Evolutionary conservation across 345 rosid genomes (phyloP), one percentile per base, ranked within the genome.

Genomic region (Populus ilicifolia): DNA sequence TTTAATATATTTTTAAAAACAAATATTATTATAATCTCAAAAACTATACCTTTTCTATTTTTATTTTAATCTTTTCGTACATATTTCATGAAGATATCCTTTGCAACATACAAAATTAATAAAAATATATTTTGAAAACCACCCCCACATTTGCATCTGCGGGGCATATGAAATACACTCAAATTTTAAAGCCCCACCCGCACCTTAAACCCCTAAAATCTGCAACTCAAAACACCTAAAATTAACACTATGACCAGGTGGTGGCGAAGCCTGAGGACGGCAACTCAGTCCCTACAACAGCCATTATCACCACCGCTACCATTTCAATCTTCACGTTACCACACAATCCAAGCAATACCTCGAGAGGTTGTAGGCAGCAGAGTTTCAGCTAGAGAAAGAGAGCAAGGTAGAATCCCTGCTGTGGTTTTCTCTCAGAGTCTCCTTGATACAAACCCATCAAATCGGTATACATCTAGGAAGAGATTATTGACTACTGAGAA

Each of bases 341-440:
- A 89, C 77, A 91, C 93, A 67, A 91, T 93, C 67, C 96, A 93
- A 82, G 98, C 98, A 48, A 82, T 90, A 4, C 96, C 93, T 5
- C 83, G 98, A 1, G 96, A 93, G 68, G 82, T 69, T 50, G 81
- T 89, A 1, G 98, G 98, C 0, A 87, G 85, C 36, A 75, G 91
- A 81, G 85, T 91, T 67, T 79, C 96, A 8, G 78, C 85, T 36
- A 81, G 86, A 10, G 98, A 91, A 59, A 81, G 98, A 72, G 83
- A 77, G 36, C 93, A 89, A 76, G 98, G 98, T 6, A 87, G 92
- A 76, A 89, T 93, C 62, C 98, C 96, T 18, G 92, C 96, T 41
- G 94, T 91, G 35, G 97, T 93, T 69, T 89, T 93, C 76, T 63
- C 87, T 1, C 97, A 87, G 64, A 62, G 79, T 59, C 80, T 91